A percentile compares a stretch with the other conserved stretches of the same genome.
Evolutionary conservation across 805 yeast genomes (phyloP).

Genomic region (Nakazawaea sp.): DNA sequence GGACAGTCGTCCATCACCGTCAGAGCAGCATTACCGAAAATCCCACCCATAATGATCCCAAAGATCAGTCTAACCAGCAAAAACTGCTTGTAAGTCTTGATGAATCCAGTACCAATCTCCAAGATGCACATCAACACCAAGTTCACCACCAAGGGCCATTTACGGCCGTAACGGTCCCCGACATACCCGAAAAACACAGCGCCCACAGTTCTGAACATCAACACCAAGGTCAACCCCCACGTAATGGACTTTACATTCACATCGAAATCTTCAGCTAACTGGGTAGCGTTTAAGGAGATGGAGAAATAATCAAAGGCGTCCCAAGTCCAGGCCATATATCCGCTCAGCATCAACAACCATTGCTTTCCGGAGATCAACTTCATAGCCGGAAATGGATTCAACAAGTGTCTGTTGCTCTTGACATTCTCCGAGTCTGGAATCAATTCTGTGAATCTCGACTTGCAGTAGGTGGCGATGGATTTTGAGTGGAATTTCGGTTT

Average conservation of each 20-base stretch:
- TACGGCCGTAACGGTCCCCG: slow-evolving; percentile 57
- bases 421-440: slow-evolving; percentile 36
- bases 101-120: slow-evolving; percentile 61
- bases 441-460: slow-evolving; percentile 42
- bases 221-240: slow-evolving; percentile 63
- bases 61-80: slow-evolving; percentile 57
- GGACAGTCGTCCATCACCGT: slow-evolving; percentile 51
- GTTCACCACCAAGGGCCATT: slow-evolving; percentile 47
- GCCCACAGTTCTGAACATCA: slow-evolving; percentile 64
- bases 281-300: slow-evolving; percentile 43
- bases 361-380: slow-evolving; percentile 39
- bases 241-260: slow-evolving; percentile 43
- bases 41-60: slow-evolving; percentile 55
- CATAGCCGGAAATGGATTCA: slow-evolving; percentile 63
- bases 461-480: slow-evolving; percentile 27
- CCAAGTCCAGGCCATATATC: slow-evolving; percentile 57
- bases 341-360: slow-evolving; percentile 50
- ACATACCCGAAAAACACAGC: slow-evolving; percentile 53
- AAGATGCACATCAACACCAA: slow-evolving; percentile 38
- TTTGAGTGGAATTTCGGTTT: slow-evolving; percentile 1
- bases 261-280: slow-evolving; percentile 38
- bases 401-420: slow-evolving; percentile 27
- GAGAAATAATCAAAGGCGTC: slow-evolving; percentile 62
- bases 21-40: slow-evolving; percentile 48
- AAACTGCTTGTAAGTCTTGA: slow-evolving; percentile 47